These are phyloP conservation scores for Elsinoe australis DNA, from an alignment of 2,329 filamentous ascomycete genomes.

Conservation along the genomic window DNA sequence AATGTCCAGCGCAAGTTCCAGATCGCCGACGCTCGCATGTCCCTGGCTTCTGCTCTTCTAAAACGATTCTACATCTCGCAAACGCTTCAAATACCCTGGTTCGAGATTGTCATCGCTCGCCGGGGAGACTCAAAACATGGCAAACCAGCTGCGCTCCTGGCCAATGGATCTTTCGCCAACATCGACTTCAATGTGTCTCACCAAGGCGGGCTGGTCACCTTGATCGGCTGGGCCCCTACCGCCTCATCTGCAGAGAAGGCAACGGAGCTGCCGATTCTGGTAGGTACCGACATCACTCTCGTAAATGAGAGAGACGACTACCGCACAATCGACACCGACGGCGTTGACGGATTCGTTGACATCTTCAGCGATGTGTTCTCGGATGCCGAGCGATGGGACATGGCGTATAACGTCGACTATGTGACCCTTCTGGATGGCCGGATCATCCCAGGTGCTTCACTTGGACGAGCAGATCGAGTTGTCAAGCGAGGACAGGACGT, in stretches of 20 bases:
- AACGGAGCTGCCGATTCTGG: slow-evolving; percentile 35
- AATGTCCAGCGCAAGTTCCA: slow-evolving; percentile 46
- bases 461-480: slow-evolving; percentile 40
- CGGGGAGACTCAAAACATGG: slow-evolving; percentile 45
- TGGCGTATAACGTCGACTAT: slow-evolving; percentile 48
- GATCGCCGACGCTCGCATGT: slow-evolving; percentile 61
- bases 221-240: slow-evolving; percentile 46
- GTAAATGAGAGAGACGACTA: slow-evolving; percentile 61
- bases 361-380: slow-evolving; percentile 65
- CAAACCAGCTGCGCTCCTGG: slow-evolving; percentile 44
- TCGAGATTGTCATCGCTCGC: slow-evolving; percentile 48
- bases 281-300: slow-evolving; percentile 72
- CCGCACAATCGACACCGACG: slow-evolving; percentile 50
- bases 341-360: slow-evolving; percentile 61
- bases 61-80: slow-evolving; percentile 63
- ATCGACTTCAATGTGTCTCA: slow-evolving; percentile 72
- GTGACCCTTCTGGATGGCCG: slow-evolving; percentile 41
- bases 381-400: slow-evolving; percentile 52
- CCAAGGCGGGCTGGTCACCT: slow-evolving; percentile 65
- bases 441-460: slow-evolving; percentile 32
- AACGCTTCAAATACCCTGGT: slow-evolving; percentile 54
- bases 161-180: slow-evolving; percentile 33
- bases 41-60: slow-evolving; percentile 62
- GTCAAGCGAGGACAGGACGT: slow-evolving; percentile 35
- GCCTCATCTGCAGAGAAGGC: slow-evolving; percentile 20